A percentile compares a stretch with the other conserved stretches of the same genome.
phyloP scores from a whole-genome alignment of 2,329 filamentous ascomycete genomes.

The Tolypocladium capitatum region DNA sequence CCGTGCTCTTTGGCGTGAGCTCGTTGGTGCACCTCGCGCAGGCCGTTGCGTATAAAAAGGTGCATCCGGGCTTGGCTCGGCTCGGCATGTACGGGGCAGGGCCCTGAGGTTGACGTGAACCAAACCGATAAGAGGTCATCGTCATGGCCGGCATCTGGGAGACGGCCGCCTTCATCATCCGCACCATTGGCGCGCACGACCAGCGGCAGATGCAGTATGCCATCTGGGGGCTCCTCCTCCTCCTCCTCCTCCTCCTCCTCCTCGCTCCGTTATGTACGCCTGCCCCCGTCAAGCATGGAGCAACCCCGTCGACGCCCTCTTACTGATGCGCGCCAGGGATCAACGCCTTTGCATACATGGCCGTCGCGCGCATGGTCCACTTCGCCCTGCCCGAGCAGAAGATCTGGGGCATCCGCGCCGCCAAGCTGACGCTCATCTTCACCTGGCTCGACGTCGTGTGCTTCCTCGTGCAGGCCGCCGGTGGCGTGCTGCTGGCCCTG shows the following conservation, averaged over 20 bases:
- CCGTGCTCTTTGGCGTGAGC: conserved; percentile 16
- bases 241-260: no score
- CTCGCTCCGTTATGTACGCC: conserved; percentile 29
- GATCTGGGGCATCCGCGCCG: conserved; percentile 20
- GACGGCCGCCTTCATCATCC: conserved; percentile 22
- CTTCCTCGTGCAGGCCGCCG: conserved; percentile 30
- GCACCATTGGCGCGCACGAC: conserved; percentile 20
- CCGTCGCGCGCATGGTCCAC: conserved; percentile 24
- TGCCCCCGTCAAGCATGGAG: background rate
- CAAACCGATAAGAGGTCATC: no score
- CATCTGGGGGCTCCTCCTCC: conserved; percentile 20
- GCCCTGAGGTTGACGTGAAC: no score
- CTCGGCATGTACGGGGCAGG: no score
- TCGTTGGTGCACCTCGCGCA: conserved; percentile 15
- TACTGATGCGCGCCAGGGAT: conserved; percentile 17
- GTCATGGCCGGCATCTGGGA: conserved; percentile 27
- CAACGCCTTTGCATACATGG: conserved; percentile 32
- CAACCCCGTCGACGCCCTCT: background rate
- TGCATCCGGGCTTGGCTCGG: conserved; percentile 8
- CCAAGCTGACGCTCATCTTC: conserved; percentile 29
- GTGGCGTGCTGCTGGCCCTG: conserved; percentile 30
- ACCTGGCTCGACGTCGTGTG: conserved; percentile 33
- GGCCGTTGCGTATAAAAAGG: conserved; percentile 16
- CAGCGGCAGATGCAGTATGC: conserved; percentile 22
- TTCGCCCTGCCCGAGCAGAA: conserved; percentile 23